Conservation (phyloP, 106 monocot genomes). For the Narthecium ossifragum region DNA sequence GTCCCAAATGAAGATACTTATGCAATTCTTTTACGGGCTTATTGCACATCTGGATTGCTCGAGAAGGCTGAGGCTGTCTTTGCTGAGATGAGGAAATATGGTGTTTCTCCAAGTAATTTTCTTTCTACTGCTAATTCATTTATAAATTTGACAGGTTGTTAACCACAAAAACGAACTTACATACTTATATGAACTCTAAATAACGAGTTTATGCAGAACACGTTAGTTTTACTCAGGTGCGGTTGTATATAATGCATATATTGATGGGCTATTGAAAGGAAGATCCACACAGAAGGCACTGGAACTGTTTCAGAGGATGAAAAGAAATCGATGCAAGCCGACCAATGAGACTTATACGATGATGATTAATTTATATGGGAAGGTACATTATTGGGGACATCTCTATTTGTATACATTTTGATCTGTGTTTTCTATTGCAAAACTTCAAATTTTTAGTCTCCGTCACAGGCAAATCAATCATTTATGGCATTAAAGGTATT, state of each 20-base stretch:
- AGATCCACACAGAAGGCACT: slow-evolving; percentile 57
- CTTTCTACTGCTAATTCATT: no score
- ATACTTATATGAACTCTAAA: slow-evolving; percentile 4
- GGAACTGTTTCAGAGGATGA: slow-evolving; percentile 83
- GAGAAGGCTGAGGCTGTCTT: slow-evolving; percentile 77
- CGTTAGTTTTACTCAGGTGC: slow-evolving; percentile 48
- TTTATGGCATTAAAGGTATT: slow-evolving; percentile 64
- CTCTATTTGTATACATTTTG: no score
- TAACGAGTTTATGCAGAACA: slow-evolving; percentile 22
- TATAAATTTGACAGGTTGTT: no score
- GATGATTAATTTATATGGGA: slow-evolving; percentile 80
- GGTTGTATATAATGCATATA: slow-evolving; percentile 79
- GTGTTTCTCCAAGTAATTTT: slow-evolving; percentile 48
- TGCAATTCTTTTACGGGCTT: slow-evolving; percentile 64
- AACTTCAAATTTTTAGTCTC: no score
- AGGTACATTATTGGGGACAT: no score
- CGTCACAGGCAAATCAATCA: slow-evolving; percentile 60
- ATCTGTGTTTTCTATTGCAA: no score
- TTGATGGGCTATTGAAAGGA: slow-evolving; percentile 66
- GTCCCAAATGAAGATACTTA: slow-evolving; percentile 90
- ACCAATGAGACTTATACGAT: slow-evolving; percentile 76
- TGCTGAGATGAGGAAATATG: slow-evolving; percentile 61
- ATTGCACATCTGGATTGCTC: slow-evolving; percentile 46
- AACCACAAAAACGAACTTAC: no score
- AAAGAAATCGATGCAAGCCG: slow-evolving; percentile 61